Percentiles rank a stretch among this genome's conserved stretches.
Conservation (phyloP, 2,329 filamentous ascomycete species). For the Talaromyces sp. region DNA sequence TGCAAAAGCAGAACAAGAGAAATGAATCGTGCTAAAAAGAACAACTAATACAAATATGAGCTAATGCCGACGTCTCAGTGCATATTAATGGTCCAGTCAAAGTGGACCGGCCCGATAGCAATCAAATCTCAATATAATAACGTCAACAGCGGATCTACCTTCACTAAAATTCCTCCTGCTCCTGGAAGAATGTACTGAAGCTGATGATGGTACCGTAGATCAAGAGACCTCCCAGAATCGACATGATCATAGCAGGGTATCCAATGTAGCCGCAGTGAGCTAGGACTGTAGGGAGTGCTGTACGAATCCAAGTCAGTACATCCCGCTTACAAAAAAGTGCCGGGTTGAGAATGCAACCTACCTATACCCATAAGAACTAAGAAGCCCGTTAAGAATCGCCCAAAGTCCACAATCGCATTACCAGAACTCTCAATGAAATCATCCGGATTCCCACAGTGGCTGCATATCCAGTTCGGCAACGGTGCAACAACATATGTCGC, state of each 20-base stretch:
- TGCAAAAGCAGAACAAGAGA: neutral
- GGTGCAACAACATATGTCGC: conserved; percentile 92
- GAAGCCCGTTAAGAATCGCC: conserved; percentile 90
- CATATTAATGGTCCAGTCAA: neutral
- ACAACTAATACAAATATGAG: neutral
- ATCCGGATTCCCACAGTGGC: conserved; percentile 83
- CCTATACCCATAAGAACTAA: conserved; percentile 96
- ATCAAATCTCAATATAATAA: neutral
- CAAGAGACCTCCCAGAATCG: conserved; percentile 81
- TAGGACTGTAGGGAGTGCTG: conserved; percentile 82
- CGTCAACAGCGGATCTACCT: neutral
- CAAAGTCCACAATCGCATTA: conserved; percentile 84
- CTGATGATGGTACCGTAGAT: conserved; percentile 99
- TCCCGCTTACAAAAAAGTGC: neutral
- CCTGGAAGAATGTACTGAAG: conserved; percentile 97
- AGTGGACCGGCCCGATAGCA: neutral
- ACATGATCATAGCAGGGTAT: conserved; percentile 89
- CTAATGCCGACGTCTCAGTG: neutral
- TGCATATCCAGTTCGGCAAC: conserved; percentile 93
- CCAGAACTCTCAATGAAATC: conserved; percentile 88
- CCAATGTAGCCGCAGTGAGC: conserved; percentile 83
- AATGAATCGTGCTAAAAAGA: neutral
- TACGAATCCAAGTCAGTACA: conserved; percentile 18
- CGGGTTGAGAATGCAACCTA: conserved; percentile 46
- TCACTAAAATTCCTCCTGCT: conserved; percentile 85